Evolutionary conservation across 345 rosid species (phyloP).

Genomic region (Murraya paniculata): DNA sequence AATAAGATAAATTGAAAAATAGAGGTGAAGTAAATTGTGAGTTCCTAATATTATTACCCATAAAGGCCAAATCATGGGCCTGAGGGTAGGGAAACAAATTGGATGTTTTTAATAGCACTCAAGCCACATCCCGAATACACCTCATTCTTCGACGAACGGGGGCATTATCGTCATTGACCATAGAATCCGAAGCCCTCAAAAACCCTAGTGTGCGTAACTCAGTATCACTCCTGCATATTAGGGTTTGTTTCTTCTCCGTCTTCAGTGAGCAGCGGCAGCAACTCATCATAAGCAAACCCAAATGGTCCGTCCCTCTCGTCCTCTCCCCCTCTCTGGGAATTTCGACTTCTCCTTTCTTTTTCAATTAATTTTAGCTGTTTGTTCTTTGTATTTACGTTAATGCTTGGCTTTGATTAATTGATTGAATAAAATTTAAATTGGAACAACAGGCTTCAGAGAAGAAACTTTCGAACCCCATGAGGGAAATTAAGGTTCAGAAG

Average conservation of each 20-base stretch:
- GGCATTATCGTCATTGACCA: background rate
- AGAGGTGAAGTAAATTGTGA: too few relatives aligned
- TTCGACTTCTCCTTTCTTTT: background rate
- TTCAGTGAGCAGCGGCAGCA: conserved; percentile 11
- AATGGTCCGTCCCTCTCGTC: conserved; percentile 5
- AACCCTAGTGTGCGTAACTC: background rate
- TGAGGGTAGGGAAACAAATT: too few relatives aligned
- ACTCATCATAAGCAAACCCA: background rate
- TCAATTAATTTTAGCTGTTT: background rate
- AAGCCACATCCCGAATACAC: too few relatives aligned
- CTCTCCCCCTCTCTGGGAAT: background rate
- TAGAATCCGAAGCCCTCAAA: background rate
- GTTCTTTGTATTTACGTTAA: background rate
- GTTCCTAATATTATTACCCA: too few relatives aligned
- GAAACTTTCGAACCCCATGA: conserved; percentile 85
- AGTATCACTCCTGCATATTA: background rate
- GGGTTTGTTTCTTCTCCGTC: conserved; percentile 1
- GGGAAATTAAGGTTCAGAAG: conserved; percentile 92
- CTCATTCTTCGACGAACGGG: background rate
- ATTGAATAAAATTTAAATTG: background rate
- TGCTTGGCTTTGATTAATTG: background rate
- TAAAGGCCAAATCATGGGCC: too few relatives aligned
- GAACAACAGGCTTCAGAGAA: conserved; percentile 69
- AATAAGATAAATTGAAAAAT: too few relatives aligned
- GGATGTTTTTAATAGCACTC: too few relatives aligned